phyloP scores from a whole-genome alignment of 2,329 filamentous ascomycete species.

The Aspergillus intermedius region DNA sequence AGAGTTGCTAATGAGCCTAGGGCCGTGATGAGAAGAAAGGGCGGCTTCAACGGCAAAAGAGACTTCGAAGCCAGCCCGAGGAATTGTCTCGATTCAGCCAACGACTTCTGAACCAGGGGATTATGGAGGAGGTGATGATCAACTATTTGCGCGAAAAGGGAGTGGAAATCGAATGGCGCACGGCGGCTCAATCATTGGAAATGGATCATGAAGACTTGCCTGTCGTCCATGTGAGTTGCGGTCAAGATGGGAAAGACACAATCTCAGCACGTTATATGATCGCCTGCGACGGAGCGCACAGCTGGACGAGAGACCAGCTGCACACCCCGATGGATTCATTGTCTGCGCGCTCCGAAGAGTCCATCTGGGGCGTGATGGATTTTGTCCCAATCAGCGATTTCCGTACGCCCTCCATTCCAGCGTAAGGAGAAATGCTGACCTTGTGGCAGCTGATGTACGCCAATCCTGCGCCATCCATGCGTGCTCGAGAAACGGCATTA shows the following conservation, averaged over 20 bases:
- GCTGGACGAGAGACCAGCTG: slow-evolving; percentile 56
- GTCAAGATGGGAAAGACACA: slow-evolving; percentile 29
- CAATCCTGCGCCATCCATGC: slow-evolving; percentile 54
- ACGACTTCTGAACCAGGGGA: slow-evolving; percentile 10
- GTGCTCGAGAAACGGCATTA: slow-evolving; percentile 50
- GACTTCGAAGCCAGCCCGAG: not conserved
- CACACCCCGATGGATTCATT: slow-evolving; percentile 53
- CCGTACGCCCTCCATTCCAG: slow-evolving; percentile 12
- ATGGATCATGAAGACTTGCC: slow-evolving; percentile 51
- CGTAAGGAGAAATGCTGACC: not conserved
- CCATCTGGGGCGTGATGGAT: slow-evolving; percentile 46
- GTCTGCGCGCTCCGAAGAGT: slow-evolving; percentile 29
- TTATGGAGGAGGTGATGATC: slow-evolving; percentile 8
- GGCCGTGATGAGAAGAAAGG: slow-evolving; percentile 54
- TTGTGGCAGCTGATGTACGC: slow-evolving; percentile 36
- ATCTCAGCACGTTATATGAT: slow-evolving; percentile 58
- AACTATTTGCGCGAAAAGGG: slow-evolving; percentile 2
- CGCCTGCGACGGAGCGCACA: slow-evolving; percentile 63
- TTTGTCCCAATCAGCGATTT: slow-evolving; percentile 53
- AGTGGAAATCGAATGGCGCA: slow-evolving; percentile 6
- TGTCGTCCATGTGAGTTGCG: slow-evolving; percentile 47
- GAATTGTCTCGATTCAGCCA: slow-evolving; percentile 5
- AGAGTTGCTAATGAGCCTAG: not conserved
- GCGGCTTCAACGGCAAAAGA: slow-evolving; percentile 50
- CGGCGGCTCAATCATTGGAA: slow-evolving; percentile 3